Percentiles rank a stretch among this genome's conserved stretches.
phyloP scores from a whole-genome alignment of 108 stramenopile species.

The Cyclotella sp. region DNA sequence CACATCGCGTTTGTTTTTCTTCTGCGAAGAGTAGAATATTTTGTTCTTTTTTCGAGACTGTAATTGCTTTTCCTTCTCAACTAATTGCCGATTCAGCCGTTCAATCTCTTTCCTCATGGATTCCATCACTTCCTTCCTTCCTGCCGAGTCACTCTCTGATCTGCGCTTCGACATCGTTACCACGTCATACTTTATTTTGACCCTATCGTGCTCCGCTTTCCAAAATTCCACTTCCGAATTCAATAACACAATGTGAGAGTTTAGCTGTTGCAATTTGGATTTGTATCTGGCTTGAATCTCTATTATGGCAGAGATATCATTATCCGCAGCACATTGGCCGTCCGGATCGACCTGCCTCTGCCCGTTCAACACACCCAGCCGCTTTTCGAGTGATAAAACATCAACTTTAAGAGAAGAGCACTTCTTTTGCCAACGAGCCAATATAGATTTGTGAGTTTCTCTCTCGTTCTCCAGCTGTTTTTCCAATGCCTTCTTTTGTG shows the following conservation, averaged over 20 bases:
- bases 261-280: conserved; percentile 1
- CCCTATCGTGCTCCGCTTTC: not conserved
- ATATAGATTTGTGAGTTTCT: not conserved
- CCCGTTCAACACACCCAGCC: not conserved
- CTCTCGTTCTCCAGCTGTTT: not conserved
- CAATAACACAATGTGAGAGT: not conserved
- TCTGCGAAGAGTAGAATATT: not conserved
- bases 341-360: not conserved
- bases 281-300: not conserved
- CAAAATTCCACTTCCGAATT: conserved; percentile 7
- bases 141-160: not conserved
- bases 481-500: not conserved
- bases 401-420: conserved; percentile 3
- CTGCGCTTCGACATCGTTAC: not conserved
- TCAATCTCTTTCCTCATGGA: conserved; percentile 1
- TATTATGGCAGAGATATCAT: not conserved
- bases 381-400: not conserved
- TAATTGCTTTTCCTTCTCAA: not conserved
- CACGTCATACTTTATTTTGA: not conserved
- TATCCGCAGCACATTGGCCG: not conserved
- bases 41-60: not conserved
- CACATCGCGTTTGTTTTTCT: not conserved
- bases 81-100: not conserved
- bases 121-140: not conserved
- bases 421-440: not conserved